Percentiles rank a stretch among this genome's conserved stretches.
Conservation (phyloP, 2,329 filamentous ascomycete species). For the Cytospora piceicola region DNA sequence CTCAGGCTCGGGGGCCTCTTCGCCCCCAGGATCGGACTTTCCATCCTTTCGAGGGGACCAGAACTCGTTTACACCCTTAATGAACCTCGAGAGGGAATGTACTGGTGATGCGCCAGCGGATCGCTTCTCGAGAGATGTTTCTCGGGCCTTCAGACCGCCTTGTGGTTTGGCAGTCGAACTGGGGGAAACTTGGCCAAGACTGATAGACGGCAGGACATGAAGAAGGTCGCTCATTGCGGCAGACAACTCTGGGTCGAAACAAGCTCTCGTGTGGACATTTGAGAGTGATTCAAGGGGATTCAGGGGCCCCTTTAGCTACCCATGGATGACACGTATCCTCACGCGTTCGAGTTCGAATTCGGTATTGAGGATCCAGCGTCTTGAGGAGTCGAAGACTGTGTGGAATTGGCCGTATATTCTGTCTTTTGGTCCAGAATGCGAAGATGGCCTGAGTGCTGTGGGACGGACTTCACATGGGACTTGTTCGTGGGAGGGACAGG, state of each 20-base stretch:
- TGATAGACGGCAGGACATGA: slow-evolving; percentile 24
- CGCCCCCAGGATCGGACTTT: slow-evolving; percentile 54
- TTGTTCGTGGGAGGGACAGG: background rate
- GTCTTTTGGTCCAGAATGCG: background rate
- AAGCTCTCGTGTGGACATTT: slow-evolving; percentile 19
- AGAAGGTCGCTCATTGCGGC: slow-evolving; percentile 28
- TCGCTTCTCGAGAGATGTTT: slow-evolving; percentile 11
- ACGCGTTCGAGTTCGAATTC: background rate
- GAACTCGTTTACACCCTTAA: slow-evolving; percentile 44
- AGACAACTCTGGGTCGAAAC: background rate
- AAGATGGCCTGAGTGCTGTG: background rate
- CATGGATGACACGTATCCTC: slow-evolving; percentile 8
- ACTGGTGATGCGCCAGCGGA: slow-evolving; percentile 16
- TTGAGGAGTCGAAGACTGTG: background rate
- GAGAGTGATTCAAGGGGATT: slow-evolving; percentile 1
- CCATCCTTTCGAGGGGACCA: slow-evolving; percentile 57
- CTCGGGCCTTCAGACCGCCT: slow-evolving; percentile 3
- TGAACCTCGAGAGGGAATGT: slow-evolving; percentile 33
- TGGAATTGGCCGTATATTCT: background rate
- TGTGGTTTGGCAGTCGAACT: slow-evolving; percentile 2
- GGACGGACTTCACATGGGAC: background rate
- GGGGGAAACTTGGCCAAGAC: slow-evolving; percentile 3
- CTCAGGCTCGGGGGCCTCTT: slow-evolving; percentile 51
- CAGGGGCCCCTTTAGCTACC: slow-evolving; percentile 9
- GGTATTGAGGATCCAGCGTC: background rate